Percentiles rank a stretch among this genome's conserved stretches.
phyloP scores from a whole-genome alignment of 2,329 filamentous ascomycete genomes.

The Dactylonectria macrodidyma region DNA sequence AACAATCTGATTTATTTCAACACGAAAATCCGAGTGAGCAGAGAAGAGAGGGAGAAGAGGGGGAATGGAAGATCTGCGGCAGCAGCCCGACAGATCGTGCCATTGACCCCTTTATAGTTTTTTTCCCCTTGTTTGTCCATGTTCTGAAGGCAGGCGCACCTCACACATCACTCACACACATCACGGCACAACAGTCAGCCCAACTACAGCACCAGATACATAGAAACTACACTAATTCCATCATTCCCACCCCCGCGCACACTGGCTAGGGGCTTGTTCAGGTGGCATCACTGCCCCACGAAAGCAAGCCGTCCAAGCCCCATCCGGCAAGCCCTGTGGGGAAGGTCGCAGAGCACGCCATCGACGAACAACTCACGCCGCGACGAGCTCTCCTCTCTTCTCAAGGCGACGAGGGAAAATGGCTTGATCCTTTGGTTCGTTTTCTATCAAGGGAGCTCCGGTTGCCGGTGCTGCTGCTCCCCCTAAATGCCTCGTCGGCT shows the following conservation, averaged over 20 bases:
- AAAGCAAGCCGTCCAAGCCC: conserved; percentile 21
- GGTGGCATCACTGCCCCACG: conserved; percentile 17
- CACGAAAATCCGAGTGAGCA: conserved; percentile 25
- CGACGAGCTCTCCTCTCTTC: conserved; percentile 24
- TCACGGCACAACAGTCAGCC: not conserved
- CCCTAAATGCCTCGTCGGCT: conserved; percentile 32
- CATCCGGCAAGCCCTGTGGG: conserved; percentile 26
- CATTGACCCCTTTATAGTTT: conserved; percentile 46
- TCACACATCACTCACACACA: not conserved
- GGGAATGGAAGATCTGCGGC: not conserved
- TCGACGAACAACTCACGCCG: conserved; percentile 26
- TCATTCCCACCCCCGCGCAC: too few relatives aligned
- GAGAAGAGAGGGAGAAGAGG: conserved; percentile 44
- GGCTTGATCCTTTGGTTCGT: conserved; percentile 25
- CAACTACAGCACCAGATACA: not conserved
- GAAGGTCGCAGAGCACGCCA: conserved; percentile 34
- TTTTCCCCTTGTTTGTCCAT: not conserved
- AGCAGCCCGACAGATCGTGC: conserved; percentile 16
- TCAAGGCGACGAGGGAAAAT: conserved; percentile 11
- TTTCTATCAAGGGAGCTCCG: not conserved
- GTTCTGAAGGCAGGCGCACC: not conserved
- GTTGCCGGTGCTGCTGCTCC: conserved; percentile 12
- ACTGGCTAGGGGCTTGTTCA: too few relatives aligned
- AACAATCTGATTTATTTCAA: not conserved
- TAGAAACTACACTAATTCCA: too few relatives aligned